Conservation (phyloP, 441 rosid genomes). For the Jatropha multifida region DNA sequence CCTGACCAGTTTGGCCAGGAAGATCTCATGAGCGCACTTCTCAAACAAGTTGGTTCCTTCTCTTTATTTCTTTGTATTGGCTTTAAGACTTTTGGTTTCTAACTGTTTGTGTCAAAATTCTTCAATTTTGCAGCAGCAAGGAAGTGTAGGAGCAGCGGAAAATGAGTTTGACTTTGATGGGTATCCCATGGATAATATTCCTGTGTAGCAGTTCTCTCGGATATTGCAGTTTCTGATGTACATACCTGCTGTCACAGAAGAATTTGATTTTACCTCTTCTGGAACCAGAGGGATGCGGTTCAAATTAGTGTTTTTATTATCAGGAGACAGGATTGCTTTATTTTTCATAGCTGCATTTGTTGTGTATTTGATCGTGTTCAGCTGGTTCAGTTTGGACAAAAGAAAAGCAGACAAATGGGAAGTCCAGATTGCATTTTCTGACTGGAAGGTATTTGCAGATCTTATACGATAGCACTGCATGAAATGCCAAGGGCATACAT, state of each 20-base stretch:
- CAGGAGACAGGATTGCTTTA: constrained; percentile 20
- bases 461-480: constrained; percentile 33
- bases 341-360: constrained; percentile 23
- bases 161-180: constrained; percentile 83
- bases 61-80: background rate
- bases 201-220: constrained; percentile 44
- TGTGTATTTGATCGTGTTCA: constrained; percentile 31
- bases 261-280: constrained; percentile 18
- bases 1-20: constrained; percentile 66
- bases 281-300: constrained; percentile 24
- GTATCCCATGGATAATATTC: constrained; percentile 66
- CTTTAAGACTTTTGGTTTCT: constrained; percentile 3
- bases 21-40: constrained; percentile 84
- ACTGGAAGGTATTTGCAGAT: constrained; percentile 20
- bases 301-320: constrained; percentile 6
- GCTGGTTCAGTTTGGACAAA: constrained; percentile 19
- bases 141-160: constrained; percentile 52
- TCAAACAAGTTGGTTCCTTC: constrained; percentile 62
- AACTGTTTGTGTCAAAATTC: constrained; percentile 6
- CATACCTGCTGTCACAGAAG: constrained; percentile 32
- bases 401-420: constrained; percentile 8
- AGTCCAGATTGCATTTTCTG: constrained; percentile 12
- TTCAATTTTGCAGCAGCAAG: constrained; percentile 52
- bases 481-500: constrained; percentile 44
- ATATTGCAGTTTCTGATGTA: constrained; percentile 33